Base-by-base conservation (phyloP, 257 asterid species). In the Solanum pinnatisectum region DNA sequence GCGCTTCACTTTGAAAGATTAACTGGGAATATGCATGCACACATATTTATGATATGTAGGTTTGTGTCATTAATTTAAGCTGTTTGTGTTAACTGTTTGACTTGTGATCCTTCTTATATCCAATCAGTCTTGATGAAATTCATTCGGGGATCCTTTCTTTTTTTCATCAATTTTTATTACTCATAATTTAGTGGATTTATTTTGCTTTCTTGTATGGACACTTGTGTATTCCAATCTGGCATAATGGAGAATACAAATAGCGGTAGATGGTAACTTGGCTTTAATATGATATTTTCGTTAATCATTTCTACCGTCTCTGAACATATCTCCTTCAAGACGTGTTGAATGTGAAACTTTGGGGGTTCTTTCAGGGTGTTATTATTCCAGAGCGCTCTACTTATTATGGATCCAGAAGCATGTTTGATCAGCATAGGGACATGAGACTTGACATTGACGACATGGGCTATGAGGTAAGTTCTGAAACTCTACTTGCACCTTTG, bases 341-440 rank as follows among this genome's bases (percentile, higher is more conserved):
- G 63, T 78, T 79, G 85, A 79, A 46, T 81, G 40, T 79, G 27
- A 46, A 81, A 36, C 49, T 84, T 52, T 84, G 49, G 10, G 15
- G 65, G 9, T 65, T 52, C 74, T 87, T 89, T 87, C 94, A 96
- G 98, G 96, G 92, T 40, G 88, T 88, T 65, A 73, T 91, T 90
- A 90, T 86, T 85, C 87, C 84, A 87, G 94, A 91, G 16, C 95
- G 86, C 67, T 68, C 96, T 46, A 87, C 93, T 60, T 74, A 84
- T 23, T 84, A 92, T 87, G 98, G 95, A 72, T 90, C 95, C 82
- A 88, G 98, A 92, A 77, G 90, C 85, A 87, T 85, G 65, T 56
- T 91, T 65, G 98, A 96, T 91, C 97, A 93, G 87, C 96, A 96
- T 88, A 93, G 94, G 89, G 95, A 92, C 87, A 91, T 96, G 98